Conservation (phyloP, 2,329 filamentous ascomycete genomes). For the Clonostachys sp. region DNA sequence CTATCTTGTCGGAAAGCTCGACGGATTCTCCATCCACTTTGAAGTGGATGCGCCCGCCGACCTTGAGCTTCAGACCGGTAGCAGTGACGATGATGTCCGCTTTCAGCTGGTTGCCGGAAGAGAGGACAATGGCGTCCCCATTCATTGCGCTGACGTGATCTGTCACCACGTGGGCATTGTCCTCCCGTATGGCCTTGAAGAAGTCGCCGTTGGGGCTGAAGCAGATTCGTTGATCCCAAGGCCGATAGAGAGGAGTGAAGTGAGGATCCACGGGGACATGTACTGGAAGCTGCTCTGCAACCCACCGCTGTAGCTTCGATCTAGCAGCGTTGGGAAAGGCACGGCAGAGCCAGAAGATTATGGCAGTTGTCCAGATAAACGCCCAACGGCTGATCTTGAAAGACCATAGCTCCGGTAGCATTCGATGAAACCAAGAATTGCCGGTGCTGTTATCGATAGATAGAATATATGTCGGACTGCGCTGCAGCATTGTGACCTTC, state of each 20-base stretch:
- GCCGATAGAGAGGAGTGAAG: conserved; percentile 57
- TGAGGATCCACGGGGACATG: conserved; percentile 48
- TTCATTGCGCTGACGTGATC: conserved; percentile 43
- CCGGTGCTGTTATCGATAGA: conserved; percentile 29
- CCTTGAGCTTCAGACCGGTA: conserved; percentile 54
- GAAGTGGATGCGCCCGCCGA: conserved; percentile 46
- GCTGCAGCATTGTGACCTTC: conserved; percentile 72
- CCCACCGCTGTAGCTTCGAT: conserved; percentile 35
- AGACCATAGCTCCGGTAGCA: conserved; percentile 38
- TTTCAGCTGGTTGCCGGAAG: conserved; percentile 39
- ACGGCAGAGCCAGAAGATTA: conserved; percentile 43
- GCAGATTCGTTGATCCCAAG: conserved; percentile 72
- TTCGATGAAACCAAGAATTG: conserved; percentile 24
- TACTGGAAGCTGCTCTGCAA: conserved; percentile 42
- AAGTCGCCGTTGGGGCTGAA: conserved; percentile 50
- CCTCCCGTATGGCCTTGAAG: conserved; percentile 33
- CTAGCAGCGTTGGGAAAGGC: conserved; percentile 45
- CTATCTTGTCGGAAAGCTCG: conserved; percentile 38
- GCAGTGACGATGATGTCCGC: conserved; percentile 64
- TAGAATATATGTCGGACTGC: conserved; percentile 66
- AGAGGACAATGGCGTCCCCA: conserved; percentile 32
- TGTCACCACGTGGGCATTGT: conserved; percentile 37
- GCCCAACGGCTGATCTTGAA: conserved; percentile 38
- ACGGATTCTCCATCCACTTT: conserved; percentile 45
- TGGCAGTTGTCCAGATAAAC: conserved; percentile 34